Evolutionary conservation across 2,329 filamentous ascomycete genomes (phyloP).

Genomic region (Didymella pomorum): DNA sequence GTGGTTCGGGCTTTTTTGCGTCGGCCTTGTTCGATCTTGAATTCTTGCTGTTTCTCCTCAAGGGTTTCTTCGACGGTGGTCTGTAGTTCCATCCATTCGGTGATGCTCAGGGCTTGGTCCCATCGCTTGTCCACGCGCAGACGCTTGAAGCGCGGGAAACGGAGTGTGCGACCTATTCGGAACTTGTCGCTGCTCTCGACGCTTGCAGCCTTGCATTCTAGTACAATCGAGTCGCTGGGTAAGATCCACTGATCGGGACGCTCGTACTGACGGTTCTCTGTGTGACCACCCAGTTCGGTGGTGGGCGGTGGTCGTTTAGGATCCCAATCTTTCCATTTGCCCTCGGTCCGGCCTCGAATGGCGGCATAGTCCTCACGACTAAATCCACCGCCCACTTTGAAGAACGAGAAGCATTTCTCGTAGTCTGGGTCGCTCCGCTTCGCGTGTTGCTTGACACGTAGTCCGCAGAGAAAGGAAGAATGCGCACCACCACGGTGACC

Average conservation of each 20-base stretch:
- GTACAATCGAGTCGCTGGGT: slow-evolving; percentile 83
- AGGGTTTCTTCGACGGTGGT: slow-evolving; percentile 73
- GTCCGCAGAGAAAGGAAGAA: slow-evolving; percentile 88
- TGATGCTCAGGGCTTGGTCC: slow-evolving; percentile 78
- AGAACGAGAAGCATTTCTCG: slow-evolving; percentile 91
- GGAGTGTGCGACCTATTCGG: slow-evolving; percentile 76
- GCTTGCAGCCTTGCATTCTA: slow-evolving; percentile 88
- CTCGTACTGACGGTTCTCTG: slow-evolving; percentile 75
- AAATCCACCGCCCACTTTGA: slow-evolving; percentile 96
- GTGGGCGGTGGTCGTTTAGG: slow-evolving; percentile 76
- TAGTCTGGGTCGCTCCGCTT: slow-evolving; percentile 63
- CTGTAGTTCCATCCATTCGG: slow-evolving; percentile 79
- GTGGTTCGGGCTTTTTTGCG: slow-evolving; percentile 69
- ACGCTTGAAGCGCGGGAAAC: slow-evolving; percentile 88
- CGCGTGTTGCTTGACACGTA: slow-evolving; percentile 76
- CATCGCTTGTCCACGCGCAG: slow-evolving; percentile 85
- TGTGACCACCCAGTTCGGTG: slow-evolving; percentile 77
- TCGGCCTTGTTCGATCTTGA: slow-evolving; percentile 73
- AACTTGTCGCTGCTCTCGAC: slow-evolving; percentile 80
- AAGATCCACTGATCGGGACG: slow-evolving; percentile 92
- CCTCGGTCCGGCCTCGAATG: slow-evolving; percentile 83
- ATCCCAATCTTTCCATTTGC: slow-evolving; percentile 92
- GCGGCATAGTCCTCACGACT: slow-evolving; percentile 83
- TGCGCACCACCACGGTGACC: slow-evolving; percentile 83
- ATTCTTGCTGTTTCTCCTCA: slow-evolving; percentile 71